phyloP scores from a whole-genome alignment of 495 filamentous ascomycete genomes.

The Pseudoneurospora amorphoporcata region DNA sequence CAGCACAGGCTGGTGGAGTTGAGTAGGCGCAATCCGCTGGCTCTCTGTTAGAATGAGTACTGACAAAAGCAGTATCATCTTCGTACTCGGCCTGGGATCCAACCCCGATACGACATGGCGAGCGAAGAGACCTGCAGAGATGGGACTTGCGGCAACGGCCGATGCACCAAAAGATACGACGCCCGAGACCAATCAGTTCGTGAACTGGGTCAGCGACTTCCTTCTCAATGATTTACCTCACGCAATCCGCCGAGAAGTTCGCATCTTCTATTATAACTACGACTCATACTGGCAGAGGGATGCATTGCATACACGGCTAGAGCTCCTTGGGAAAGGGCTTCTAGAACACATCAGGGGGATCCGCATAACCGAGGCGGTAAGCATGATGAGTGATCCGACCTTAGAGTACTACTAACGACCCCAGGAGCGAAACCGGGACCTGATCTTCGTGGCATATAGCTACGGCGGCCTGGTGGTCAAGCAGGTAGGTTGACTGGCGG shows the following conservation, averaged over 20 bases:
- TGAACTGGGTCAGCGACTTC: conserved; percentile 14
- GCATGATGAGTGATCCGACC: neutral
- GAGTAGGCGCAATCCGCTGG: neutral
- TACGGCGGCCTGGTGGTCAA: conserved; percentile 17
- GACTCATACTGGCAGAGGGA: conserved; percentile 15
- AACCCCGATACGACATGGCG: conserved; percentile 14
- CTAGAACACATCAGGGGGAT: conserved; percentile 1
- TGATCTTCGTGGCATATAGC: conserved; percentile 13
- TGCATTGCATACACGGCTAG: conserved; percentile 7
- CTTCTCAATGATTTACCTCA: conserved; percentile 7
- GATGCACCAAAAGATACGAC: neutral
- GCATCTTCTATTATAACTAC: conserved; percentile 16
- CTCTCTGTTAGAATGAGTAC: neutral
- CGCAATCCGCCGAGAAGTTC: neutral
- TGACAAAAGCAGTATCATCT: conserved; percentile 5
- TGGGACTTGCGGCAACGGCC: neutral
- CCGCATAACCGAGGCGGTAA: neutral
- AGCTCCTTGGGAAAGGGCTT: conserved; percentile 6
- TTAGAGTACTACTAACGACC: neutral
- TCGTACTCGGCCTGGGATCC: conserved; percentile 11
- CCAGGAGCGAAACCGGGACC: conserved; percentile 8
- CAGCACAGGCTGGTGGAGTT: neutral
- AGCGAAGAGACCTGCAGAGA: neutral
- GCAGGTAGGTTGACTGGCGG: conserved; percentile 4
- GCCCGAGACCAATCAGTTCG: neutral